Base-by-base conservation (phyloP, 2,329 filamentous ascomycete species). In the Ophiocordyceps australis region DNA sequence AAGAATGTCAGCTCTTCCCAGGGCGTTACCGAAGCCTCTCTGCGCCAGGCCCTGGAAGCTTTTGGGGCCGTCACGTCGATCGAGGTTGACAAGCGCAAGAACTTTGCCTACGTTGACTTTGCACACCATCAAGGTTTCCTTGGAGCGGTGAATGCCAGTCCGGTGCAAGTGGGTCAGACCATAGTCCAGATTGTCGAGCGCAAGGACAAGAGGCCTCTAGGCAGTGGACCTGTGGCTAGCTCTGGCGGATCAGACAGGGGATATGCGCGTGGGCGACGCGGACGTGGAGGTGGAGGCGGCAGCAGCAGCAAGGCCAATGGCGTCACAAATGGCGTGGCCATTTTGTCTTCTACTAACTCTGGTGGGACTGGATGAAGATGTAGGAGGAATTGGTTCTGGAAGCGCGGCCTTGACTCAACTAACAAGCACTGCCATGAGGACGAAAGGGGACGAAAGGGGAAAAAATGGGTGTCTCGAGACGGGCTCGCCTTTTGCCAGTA, bases 31-130 rank as follows among this genome's bases (percentile, higher is more conserved):
- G 86, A 94, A 42, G 56, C 74, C 0, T 52, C 83, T 0, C 67
- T 95, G 2, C 73, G 76, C 38, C 65, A 76, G 36, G 73, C 78
- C 1, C 70, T 95, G 43, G 63, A 73, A 23, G 50, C 55, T 0
- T 92, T 82, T 38, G 86, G 86, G 2, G 49, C 65, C 2, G 67
- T 94, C 23, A 68, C 68, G 1, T 76, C 71, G 35, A 80, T 93
- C 12, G 86, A 94, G 39, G 86, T 95, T 28, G 86, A 95, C 45
- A 85, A 83, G 48, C 78, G 85, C 41, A 94, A 94, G 48, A 83
- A 83, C 0, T 92, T 93, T 40, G 86, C 83, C 3, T 93, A 94
- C 45, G 75, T 92, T 20, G 80, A 93, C 34, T 95, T 94, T 52
- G 65, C 67, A 8, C 73, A 82, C 14, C 63, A 74, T 1, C 70